Percentiles rank a stretch among this genome's conserved stretches.
Evolutionary conservation across 176 grass and related monocot genomes (phyloP).

Genomic region (Musa schizocarpa): DNA sequence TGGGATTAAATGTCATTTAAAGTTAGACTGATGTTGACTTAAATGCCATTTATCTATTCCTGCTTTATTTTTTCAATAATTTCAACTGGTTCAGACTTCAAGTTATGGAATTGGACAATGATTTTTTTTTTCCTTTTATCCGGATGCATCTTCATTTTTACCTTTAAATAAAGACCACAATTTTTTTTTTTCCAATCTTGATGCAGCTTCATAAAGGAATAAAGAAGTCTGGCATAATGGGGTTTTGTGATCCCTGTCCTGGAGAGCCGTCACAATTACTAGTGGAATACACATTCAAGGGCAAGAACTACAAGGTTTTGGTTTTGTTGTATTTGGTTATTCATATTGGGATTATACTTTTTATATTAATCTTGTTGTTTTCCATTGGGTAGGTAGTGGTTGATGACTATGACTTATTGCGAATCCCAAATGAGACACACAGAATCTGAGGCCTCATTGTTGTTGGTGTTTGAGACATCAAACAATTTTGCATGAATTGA

Average conservation of each 20-base stretch:
- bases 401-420: constrained; percentile 54
- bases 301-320: constrained; percentile 62
- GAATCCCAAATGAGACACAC: constrained; percentile 54
- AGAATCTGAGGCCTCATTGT: constrained; percentile 19
- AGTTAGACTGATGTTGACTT: too few species aligned
- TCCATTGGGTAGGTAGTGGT: constrained; percentile 41
- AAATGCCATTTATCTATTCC: too few species aligned
- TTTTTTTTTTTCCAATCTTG: background rate
- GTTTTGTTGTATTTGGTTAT: background rate
- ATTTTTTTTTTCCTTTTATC: too few species aligned
- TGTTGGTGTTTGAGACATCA: background rate
- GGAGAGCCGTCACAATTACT: constrained; percentile 65
- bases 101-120: background rate
- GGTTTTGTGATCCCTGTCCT: constrained; percentile 93
- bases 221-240: constrained; percentile 98
- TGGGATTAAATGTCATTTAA: too few species aligned
- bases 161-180: background rate
- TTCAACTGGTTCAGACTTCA: background rate
- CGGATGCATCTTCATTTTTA: background rate
- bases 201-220: constrained; percentile 91
- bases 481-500: background rate
- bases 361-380: constrained; percentile 18
- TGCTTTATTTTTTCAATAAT: background rate
- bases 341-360: constrained; percentile 3
- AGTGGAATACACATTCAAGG: constrained; percentile 64